A percentile compares a stretch with the other conserved stretches of the same genome.
These are phyloP conservation scores for Penicillium sp. DNA, from an alignment of 2,329 filamentous ascomycete species.

Conservation along the genomic window DNA sequence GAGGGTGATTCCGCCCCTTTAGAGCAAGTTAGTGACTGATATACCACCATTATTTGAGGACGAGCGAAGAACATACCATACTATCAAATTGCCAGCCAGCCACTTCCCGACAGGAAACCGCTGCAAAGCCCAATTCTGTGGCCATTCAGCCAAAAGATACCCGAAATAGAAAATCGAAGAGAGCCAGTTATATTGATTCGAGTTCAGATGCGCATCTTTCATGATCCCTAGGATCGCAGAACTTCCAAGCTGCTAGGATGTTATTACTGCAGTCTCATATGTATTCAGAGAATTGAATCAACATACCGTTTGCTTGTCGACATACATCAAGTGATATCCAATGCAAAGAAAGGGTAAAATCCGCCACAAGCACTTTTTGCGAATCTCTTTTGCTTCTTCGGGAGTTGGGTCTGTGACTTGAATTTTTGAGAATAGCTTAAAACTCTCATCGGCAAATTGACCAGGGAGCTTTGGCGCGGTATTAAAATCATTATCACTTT, in stretches of 20 bases:
- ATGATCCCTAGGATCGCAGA: slow-evolving; percentile 35
- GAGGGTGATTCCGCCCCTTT: slow-evolving; percentile 34
- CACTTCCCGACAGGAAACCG: slow-evolving; percentile 41
- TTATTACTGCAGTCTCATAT: background rate
- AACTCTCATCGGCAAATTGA: slow-evolving; percentile 45
- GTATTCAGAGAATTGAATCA: background rate
- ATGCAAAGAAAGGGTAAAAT: slow-evolving; percentile 43
- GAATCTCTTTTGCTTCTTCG: slow-evolving; percentile 19
- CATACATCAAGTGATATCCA: slow-evolving; percentile 45
- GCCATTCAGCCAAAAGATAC: slow-evolving; percentile 42
- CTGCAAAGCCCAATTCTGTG: slow-evolving; percentile 47
- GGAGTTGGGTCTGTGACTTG: slow-evolving; percentile 40
- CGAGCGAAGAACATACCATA: slow-evolving; percentile 10
- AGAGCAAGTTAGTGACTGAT: background rate
- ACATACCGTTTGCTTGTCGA: slow-evolving; percentile 41
- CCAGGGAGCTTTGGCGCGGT: slow-evolving; percentile 36
- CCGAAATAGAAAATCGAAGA: slow-evolving; percentile 48
- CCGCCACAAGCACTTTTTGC: slow-evolving; percentile 39
- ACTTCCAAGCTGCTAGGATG: slow-evolving; percentile 17
- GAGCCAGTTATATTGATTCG: slow-evolving; percentile 41
- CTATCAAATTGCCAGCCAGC: slow-evolving; percentile 35
- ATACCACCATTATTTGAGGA: background rate
- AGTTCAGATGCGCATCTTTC: slow-evolving; percentile 30
- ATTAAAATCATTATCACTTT: background rate
- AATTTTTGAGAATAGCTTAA: slow-evolving; percentile 43